Base-by-base conservation (phyloP, 2,329 filamentous ascomycete genomes). In the Clathrospora elynae region DNA sequence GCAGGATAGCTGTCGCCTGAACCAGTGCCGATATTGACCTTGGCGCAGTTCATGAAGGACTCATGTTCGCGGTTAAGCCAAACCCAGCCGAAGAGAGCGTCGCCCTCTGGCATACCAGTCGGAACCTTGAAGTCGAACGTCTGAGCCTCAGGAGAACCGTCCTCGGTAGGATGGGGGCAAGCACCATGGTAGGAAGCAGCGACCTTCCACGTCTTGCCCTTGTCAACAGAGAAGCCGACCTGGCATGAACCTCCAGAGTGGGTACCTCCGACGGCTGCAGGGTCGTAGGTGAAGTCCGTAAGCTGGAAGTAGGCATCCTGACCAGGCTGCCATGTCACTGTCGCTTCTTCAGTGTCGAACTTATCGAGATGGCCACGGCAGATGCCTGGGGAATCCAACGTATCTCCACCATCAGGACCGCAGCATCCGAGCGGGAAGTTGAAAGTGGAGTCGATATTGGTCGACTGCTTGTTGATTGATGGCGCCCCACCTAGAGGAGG, bases 31-130 rank as follows among this genome's bases (percentile, higher is more conserved):
- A 78, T 76, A 5, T 67, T 69, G 17, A 78, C 71, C 8, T 69
- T 64, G 2, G 74, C 71, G 36, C 75, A 78, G 38, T 71, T 72
- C 68, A 73, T 73, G 49, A 71, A 73, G 45, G 72, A 66, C 45
- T 76, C 74, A 38, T 73, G 64, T 55, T 76, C 74, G 17, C 75
- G 70, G 38, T 77, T 77, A 31, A 75, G 58, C 75, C 75, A 77
- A 1, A 71, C 71, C 75, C 73, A 77, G 1, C 68, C 70, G 45
- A 77, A 77, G 11, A 77, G 51, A 9, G 67, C 71, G n/a, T 66
- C 55, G 6, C 74, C 74, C 4, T 60, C 43, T 2, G 70, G 69
- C 42, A 76, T 61, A 36, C 76, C 74, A 10, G 51, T 60, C 0
- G 75, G 75, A 4, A 77, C 68, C 4, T 59, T 69, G 57, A 78